Percentiles rank a stretch among this genome's conserved stretches.
Conservation (phyloP, 495 filamentous ascomycete genomes). For the Arthonia radiata region DNA sequence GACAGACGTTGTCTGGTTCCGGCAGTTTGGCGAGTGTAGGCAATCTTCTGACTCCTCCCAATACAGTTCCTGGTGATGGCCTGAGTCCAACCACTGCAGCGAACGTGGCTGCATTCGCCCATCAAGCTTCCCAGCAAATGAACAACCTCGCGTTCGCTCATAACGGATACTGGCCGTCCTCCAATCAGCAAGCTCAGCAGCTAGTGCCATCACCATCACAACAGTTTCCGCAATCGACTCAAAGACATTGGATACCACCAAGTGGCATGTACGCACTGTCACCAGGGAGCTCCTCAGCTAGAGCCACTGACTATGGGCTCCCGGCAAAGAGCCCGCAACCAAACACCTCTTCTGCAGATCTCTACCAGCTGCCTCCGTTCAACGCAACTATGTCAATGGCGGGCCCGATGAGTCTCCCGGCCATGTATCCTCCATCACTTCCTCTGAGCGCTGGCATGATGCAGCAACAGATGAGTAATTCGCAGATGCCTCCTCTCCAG, state of each 20-base stretch:
- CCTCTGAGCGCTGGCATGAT: constrained; percentile 6
- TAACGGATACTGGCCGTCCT: constrained; percentile 23
- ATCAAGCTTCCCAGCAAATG: too few relatives aligned
- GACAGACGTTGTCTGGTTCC: constrained; percentile 16
- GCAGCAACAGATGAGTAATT: constrained; percentile 2
- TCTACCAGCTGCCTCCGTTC: constrained; percentile 30
- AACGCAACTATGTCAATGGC: constrained; percentile 26
- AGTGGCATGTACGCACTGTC: constrained; percentile 32
- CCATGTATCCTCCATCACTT: constrained; percentile 13
- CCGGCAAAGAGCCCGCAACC: constrained; percentile 30
- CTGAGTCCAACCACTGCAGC: constrained; percentile 34
- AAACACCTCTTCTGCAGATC: too few relatives aligned
- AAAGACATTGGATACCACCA: constrained; percentile 20
- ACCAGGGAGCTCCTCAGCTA: constrained; percentile 16
- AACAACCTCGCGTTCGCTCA: constrained; percentile 17
- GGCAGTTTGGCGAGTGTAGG: constrained; percentile 24
- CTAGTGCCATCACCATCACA: constrained; percentile 11
- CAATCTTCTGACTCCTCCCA: constrained; percentile 37
- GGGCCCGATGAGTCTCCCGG: constrained; percentile 12
- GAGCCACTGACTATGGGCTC: constrained; percentile 23
- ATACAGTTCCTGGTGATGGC: constrained; percentile 35
- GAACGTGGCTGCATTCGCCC: constrained; percentile 26
- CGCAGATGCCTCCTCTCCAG: too few relatives aligned
- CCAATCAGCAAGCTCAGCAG: too few relatives aligned
- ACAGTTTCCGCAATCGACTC: constrained; percentile 23